A percentile compares a stretch with the other conserved stretches of the same genome.
Evolutionary conservation across 2,329 filamentous ascomycete species (phyloP).

Genomic region (Xylaria sp.): DNA sequence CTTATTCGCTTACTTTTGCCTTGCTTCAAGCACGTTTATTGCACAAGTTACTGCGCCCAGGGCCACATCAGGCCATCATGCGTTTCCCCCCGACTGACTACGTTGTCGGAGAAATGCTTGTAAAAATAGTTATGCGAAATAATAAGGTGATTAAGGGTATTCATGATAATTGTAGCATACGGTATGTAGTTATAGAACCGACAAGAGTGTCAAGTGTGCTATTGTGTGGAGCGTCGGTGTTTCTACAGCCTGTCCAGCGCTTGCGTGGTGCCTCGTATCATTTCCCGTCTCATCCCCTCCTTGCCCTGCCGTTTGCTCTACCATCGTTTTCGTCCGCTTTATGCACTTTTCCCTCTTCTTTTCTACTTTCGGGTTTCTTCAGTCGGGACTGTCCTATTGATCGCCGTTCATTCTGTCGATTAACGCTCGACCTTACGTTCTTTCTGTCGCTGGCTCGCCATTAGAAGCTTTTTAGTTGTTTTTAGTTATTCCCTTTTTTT

Average conservation of each 20-base stretch:
- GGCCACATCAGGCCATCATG: conserved; percentile 30
- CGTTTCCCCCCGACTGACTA: neutral
- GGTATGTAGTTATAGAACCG: neutral
- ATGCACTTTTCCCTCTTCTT: conserved; percentile 24
- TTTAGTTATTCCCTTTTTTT: neutral
- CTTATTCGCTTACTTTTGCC: conserved; percentile 11
- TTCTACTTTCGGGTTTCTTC: conserved; percentile 26
- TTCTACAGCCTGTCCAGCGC: conserved; percentile 34
- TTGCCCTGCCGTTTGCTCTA: conserved; percentile 28
- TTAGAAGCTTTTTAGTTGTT: conserved; percentile 24
- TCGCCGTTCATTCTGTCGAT: conserved; percentile 37
- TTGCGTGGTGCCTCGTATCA: conserved; percentile 38
- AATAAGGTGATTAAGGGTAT: neutral
- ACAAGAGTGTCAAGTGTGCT: neutral
- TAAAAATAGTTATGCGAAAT: conserved; percentile 11
- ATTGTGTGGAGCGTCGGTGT: conserved; percentile 9
- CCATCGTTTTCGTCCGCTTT: conserved; percentile 25
- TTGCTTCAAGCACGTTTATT: conserved; percentile 7
- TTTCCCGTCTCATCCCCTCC: conserved; percentile 32
- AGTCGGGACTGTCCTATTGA: conserved; percentile 31
- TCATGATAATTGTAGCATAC: neutral
- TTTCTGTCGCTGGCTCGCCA: conserved; percentile 28
- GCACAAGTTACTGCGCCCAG: neutral
- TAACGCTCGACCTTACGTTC: conserved; percentile 36
- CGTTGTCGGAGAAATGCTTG: neutral